Base-by-base conservation (phyloP, 2,329 filamentous ascomycete genomes). In the Drechslerella stenobrocha region DNA sequence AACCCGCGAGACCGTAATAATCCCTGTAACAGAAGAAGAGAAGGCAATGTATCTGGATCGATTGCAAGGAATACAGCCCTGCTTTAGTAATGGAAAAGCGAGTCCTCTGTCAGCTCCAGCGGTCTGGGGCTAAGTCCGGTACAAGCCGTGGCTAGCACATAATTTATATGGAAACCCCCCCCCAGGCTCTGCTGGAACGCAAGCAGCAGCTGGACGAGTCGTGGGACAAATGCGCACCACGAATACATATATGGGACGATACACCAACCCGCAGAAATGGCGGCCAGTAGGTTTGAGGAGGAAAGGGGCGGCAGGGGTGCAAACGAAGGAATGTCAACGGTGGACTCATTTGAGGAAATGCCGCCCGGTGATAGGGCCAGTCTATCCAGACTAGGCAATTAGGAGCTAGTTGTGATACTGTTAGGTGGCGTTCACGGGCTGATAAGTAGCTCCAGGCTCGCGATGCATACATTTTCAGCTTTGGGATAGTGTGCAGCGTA, bases 21-120 rank as follows among this genome's bases (percentile, higher is more conserved):
- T 67, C 44, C 55, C 63, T 20, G 51, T 53, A 30, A 59, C 50
- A 18, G 63, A 67, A 37, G 50, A 51, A 20, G 55, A 67, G 18
- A 53, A 53, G 35, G 44, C 55, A 28, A 60, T 52, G 35, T 67
- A 67, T n/a, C 46, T 56, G 11, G 50, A 60, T 22, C 44, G 63
- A 22, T 7, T 55, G 23, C 60, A 58, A 11, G 53, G 23, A 53
- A 23, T 51, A 37, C 60, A 58, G 22, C 52, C 40, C 26, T 22
- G 18, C 18, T 48, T 66, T 11, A 53, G 30, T 34, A 58, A 40
- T 24, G 46, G 52, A 42, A 47, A 46, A 40, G 32, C 35, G 26
- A 65, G 60, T 34, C 60, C 60, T 35, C 22, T 52, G 28, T 57
- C 60, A 40, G 42, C 30, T n/a, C 46, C 37, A 8, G 26, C n/a